These are phyloP conservation scores for Penicillium hesseltinei DNA, from an alignment of 2,329 filamentous ascomycete genomes.

Conservation along the genomic window DNA sequence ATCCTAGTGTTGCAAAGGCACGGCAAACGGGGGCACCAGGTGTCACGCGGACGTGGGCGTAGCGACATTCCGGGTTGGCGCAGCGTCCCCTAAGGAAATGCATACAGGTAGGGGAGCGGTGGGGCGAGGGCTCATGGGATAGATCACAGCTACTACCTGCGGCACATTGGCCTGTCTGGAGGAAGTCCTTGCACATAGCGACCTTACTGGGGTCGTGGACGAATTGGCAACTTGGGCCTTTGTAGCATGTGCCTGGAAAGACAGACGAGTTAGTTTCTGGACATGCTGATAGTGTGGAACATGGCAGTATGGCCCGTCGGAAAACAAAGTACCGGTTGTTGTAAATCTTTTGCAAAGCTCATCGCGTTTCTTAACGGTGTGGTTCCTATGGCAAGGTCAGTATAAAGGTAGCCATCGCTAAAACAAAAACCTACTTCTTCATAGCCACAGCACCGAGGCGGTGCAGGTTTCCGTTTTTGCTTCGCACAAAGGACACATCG, in stretches of 20 bases:
- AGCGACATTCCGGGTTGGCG: slow-evolving; percentile 80
- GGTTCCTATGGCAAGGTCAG: slow-evolving; percentile 31
- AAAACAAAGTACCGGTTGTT: slow-evolving; percentile 50
- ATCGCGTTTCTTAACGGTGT: slow-evolving; percentile 64
- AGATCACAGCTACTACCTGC: slow-evolving; percentile 81
- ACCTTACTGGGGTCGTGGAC: slow-evolving; percentile 83
- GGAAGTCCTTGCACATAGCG: slow-evolving; percentile 83
- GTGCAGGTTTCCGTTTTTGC: slow-evolving; percentile 83
- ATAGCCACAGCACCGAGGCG: slow-evolving; percentile 72
- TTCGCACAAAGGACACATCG: slow-evolving; percentile 78
- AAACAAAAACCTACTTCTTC: slow-evolving; percentile 61
- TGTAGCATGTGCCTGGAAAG: slow-evolving; percentile 73
- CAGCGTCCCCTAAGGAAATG: slow-evolving; percentile 90
- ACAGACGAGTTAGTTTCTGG: slow-evolving; percentile 27
- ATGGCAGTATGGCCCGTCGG: slow-evolving; percentile 17
- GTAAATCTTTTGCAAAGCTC: slow-evolving; percentile 69
- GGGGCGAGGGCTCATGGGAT: slow-evolving; percentile 78
- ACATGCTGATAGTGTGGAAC: background rate
- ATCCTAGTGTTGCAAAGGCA: slow-evolving; percentile 80
- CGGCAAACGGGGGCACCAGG: slow-evolving; percentile 77
- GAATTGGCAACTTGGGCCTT: slow-evolving; percentile 76
- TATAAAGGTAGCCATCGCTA: slow-evolving; percentile 9
- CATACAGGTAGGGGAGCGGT: slow-evolving; percentile 83
- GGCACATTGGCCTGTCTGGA: slow-evolving; percentile 74
- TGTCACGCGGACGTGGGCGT: slow-evolving; percentile 78